Evolutionary conservation across 2,329 filamentous ascomycete species (phyloP).

Genomic region (Diaporthe batatas): DNA sequence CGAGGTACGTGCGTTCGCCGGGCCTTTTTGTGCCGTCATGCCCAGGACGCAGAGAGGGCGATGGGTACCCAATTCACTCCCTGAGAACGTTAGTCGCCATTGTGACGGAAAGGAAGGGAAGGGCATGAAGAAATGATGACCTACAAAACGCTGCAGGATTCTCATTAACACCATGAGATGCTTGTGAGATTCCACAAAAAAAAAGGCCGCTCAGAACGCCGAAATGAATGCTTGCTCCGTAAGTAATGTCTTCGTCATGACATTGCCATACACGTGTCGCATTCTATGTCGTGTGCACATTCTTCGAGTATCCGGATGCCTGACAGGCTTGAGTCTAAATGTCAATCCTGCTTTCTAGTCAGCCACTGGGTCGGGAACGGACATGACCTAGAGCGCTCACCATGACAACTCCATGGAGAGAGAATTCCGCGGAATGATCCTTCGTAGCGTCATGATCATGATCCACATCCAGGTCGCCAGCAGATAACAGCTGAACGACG

Average conservation of each 20-base stretch:
- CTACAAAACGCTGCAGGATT: slow-evolving; percentile 20
- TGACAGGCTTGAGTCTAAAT: slow-evolving; percentile 20
- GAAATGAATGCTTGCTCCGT: slow-evolving; percentile 13
- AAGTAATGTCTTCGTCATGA: slow-evolving; percentile 16
- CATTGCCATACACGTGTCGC: slow-evolving; percentile 11
- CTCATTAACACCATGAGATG: slow-evolving; percentile 2
- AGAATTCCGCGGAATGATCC: background rate
- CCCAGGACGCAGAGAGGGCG: slow-evolving; percentile 43
- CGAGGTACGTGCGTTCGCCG: background rate
- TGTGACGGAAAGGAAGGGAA: background rate
- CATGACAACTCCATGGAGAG: slow-evolving; percentile 12
- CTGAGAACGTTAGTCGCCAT: slow-evolving; percentile 9
- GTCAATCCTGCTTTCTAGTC: background rate
- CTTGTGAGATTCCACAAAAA: slow-evolving; percentile 1
- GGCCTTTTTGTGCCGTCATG: slow-evolving; percentile 48
- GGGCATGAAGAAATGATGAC: background rate
- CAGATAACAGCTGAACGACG: slow-evolving; percentile 8
- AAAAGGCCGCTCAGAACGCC: slow-evolving; percentile 25
- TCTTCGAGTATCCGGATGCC: slow-evolving; percentile 31
- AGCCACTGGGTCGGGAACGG: background rate
- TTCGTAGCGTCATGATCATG: slow-evolving; percentile 13
- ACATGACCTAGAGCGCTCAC: background rate
- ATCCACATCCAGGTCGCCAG: slow-evolving; percentile 21
- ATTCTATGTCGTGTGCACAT: background rate
- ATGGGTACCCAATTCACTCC: background rate